Conservation (phyloP, 768 basidiomycete genomes). For the Lyophyllum shimeji region DNA sequence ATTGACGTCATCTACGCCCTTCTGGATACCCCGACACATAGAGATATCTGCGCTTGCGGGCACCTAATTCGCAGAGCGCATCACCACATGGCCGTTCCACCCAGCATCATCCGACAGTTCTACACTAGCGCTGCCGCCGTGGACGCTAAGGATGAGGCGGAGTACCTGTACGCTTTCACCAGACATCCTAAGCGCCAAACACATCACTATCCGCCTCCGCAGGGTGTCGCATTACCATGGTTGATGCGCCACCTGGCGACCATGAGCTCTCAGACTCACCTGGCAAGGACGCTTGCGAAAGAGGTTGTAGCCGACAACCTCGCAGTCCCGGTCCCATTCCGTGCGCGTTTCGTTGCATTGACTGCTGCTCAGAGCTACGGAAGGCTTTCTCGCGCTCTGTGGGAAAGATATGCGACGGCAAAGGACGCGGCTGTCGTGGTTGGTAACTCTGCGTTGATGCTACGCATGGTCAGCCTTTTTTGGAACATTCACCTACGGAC, state of each 20-base stretch:
- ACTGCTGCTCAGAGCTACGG: constrained; percentile 49
- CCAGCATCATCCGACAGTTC: constrained; percentile 43
- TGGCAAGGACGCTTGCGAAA: constrained; percentile 47
- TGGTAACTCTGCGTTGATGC: constrained; percentile 42
- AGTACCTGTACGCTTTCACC: constrained; percentile 46
- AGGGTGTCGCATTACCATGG: constrained; percentile 45
- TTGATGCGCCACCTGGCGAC: constrained; percentile 46
- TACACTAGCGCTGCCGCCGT: constrained; percentile 39
- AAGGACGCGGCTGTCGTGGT: constrained; percentile 39
- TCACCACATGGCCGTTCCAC: constrained; percentile 36
- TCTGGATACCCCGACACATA: constrained; percentile 32
- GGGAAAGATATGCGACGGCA: constrained; percentile 53
- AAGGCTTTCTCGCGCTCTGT: constrained; percentile 48
- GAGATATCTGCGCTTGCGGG: constrained; percentile 38
- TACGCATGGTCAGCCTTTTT: constrained; percentile 54
- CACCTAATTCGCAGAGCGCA: constrained; percentile 42
- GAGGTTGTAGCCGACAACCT: constrained; percentile 45
- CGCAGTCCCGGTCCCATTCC: constrained; percentile 40
- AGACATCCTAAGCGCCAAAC: constrained; percentile 28
- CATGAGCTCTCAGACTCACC: constrained; percentile 38
- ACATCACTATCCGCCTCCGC: constrained; percentile 52
- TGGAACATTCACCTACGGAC: constrained; percentile 23
- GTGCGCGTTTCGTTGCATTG: constrained; percentile 49
- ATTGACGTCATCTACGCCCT: constrained; percentile 45
- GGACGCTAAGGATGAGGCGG: constrained; percentile 33